Evolutionary conservation across 2,329 filamentous ascomycete genomes (phyloP).

Genomic region (Paraphaeosphaeria sporulosa): DNA sequence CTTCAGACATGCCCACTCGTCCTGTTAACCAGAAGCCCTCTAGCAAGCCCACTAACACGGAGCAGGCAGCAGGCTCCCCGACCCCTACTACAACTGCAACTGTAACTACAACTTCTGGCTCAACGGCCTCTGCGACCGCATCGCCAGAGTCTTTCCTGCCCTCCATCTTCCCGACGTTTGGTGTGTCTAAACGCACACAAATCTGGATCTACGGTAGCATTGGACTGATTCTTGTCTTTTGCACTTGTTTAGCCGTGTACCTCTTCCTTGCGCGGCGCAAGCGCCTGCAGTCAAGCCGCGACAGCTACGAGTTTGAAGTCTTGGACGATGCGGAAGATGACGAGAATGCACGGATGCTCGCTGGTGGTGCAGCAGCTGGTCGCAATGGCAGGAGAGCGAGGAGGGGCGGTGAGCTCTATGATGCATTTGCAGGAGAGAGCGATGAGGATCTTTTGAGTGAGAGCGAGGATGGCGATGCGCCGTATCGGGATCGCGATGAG

Average conservation of each 20-base stretch:
- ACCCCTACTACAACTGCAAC: constrained; percentile 24
- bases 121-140: constrained; percentile 30
- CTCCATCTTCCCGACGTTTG: constrained; percentile 88
- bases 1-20: constrained; percentile 57
- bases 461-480: constrained; percentile 50
- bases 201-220: constrained; percentile 93
- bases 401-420: constrained; percentile 89
- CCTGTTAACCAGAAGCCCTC: constrained; percentile 68
- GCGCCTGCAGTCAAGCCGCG: constrained; percentile 75
- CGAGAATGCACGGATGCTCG: constrained; percentile 60
- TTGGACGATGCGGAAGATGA: constrained; percentile 78
- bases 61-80: constrained; percentile 28
- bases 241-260: constrained; percentile 79
- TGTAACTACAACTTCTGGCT: constrained; percentile 27
- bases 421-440: constrained; percentile 94
- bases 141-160: constrained; percentile 69
- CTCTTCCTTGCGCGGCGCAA: constrained; percentile 81
- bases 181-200: constrained; percentile 84
- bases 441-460: constrained; percentile 71
- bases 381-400: constrained; percentile 59
- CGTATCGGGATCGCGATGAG: constrained; percentile 42
- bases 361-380: constrained; percentile 42
- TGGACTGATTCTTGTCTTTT: constrained; percentile 85
- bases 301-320: constrained; percentile 94
- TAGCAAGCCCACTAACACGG: constrained; percentile 57